These are phyloP conservation scores for Populus ilicifolia DNA, from an alignment of 345 rosid genomes.

Conservation along the genomic window DNA sequence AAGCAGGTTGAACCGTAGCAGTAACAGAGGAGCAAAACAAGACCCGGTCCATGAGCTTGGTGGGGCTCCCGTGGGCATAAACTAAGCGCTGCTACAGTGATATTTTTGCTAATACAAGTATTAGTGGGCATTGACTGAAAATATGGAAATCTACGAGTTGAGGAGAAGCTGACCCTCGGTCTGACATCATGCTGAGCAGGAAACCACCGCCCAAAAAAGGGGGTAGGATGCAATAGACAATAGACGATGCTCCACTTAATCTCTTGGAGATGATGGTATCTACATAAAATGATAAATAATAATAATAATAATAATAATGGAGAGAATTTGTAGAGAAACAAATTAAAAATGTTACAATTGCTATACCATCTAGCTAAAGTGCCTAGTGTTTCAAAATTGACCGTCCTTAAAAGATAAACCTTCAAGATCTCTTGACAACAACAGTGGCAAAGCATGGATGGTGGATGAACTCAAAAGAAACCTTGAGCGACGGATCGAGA, in stretches of 20 bases:
- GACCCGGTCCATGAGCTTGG: background rate
- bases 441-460: constrained; percentile 90
- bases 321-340: background rate
- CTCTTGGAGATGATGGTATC: constrained; percentile 17
- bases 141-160: background rate
- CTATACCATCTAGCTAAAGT: constrained; percentile 20
- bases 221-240: background rate
- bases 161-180: background rate
- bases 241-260: background rate
- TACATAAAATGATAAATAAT: background rate
- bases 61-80: background rate
- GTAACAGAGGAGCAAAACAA: too few relatives aligned
- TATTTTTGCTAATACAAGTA: background rate
- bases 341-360: constrained; percentile 33
- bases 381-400: constrained; percentile 37
- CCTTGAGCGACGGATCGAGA: constrained; percentile 72
- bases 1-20: too few relatives aligned
- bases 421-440: constrained; percentile 80
- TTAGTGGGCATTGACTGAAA: background rate
- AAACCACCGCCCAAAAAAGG: too few relatives aligned
- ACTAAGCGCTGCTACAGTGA: background rate
- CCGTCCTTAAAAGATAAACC: background rate
- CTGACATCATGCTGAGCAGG: background rate
- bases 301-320: background rate
- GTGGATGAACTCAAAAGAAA: constrained; percentile 78